Percentiles rank a stretch among this genome's conserved stretches.
Conservation (phyloP, 108 stramenopile species). For the Discostella stelligeroides region DNA sequence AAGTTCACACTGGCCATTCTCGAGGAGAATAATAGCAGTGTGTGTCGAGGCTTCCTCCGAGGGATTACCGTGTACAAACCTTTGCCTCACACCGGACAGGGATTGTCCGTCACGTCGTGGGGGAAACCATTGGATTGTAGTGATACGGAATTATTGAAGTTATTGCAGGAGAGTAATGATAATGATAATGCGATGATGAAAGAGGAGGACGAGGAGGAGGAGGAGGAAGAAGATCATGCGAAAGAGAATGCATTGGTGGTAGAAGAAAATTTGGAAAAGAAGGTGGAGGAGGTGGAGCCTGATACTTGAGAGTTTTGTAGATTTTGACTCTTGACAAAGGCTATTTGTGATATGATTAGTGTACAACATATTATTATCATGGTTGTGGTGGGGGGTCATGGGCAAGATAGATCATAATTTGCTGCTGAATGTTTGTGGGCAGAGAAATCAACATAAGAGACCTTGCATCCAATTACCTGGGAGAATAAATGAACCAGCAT, state of each 20-base stretch:
- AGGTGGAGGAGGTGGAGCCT: constrained; percentile 19
- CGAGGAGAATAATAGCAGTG: neutral
- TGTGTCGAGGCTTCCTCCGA: constrained; percentile 26
- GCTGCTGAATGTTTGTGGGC: too few relatives aligned
- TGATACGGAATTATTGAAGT: neutral
- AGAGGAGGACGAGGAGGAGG: neutral
- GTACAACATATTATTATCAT: too few relatives aligned
- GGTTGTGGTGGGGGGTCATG: too few relatives aligned
- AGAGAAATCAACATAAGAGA: too few relatives aligned
- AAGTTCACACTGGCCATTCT: constrained; percentile 27
- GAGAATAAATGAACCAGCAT: too few relatives aligned
- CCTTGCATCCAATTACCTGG: too few relatives aligned
- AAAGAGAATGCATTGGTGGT: constrained; percentile 10
- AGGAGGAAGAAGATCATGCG: neutral
- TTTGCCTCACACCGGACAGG: constrained; percentile 18
- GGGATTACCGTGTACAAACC: constrained; percentile 35
- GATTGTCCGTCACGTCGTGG: constrained; percentile 13
- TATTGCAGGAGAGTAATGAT: neutral
- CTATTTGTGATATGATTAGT: too few relatives aligned
- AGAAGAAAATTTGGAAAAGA: constrained; percentile 3
- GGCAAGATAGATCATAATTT: too few relatives aligned
- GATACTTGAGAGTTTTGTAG: too few relatives aligned
- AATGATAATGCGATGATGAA: neutral
- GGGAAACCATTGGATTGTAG: constrained; percentile 4
- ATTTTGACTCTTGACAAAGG: too few relatives aligned